A percentile compares a stretch with the other conserved stretches of the same genome.
Evolutionary conservation across 108 stramenopile genomes (phyloP).

Genomic region (Nitzschia sp.): DNA sequence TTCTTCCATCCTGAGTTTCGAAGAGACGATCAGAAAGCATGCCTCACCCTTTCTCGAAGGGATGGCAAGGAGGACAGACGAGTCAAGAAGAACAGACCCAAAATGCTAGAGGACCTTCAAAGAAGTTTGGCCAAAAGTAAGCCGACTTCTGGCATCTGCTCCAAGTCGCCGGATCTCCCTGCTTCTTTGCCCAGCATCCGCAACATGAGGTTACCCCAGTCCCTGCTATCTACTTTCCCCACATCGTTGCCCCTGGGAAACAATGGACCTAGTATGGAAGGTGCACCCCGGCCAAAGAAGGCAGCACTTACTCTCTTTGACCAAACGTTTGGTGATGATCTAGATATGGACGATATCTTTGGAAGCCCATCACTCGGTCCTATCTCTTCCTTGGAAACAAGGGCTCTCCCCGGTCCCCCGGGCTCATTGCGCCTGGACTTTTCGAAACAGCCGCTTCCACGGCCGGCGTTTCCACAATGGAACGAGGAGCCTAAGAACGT

Average conservation of each 20-base stretch:
- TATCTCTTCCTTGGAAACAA: background rate
- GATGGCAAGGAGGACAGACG: constrained; percentile 4
- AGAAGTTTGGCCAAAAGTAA: background rate
- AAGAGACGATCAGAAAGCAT: background rate
- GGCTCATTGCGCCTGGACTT: background rate
- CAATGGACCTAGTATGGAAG: background rate
- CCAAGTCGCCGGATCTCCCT: too few species aligned
- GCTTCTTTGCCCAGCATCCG: background rate
- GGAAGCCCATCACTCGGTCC: background rate
- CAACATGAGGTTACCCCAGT: background rate
- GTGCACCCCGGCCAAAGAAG: background rate
- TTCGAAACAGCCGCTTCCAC: background rate
- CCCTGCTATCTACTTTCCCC: background rate
- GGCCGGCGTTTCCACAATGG: background rate
- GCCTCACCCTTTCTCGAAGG: background rate
- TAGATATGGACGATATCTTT: background rate
- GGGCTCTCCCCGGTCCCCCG: background rate
- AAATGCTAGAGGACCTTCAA: constrained; percentile 11
- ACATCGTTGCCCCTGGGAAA: background rate
- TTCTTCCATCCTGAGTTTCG: constrained; percentile 12
- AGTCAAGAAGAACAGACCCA: constrained; percentile 1
- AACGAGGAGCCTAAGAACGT: background rate
- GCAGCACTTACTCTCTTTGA: background rate
- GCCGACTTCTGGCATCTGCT: background rate
- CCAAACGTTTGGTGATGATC: constrained; percentile 8